Base-by-base conservation (phyloP, 2,329 filamentous ascomycete species). In the Diaporthe caulivora region DNA sequence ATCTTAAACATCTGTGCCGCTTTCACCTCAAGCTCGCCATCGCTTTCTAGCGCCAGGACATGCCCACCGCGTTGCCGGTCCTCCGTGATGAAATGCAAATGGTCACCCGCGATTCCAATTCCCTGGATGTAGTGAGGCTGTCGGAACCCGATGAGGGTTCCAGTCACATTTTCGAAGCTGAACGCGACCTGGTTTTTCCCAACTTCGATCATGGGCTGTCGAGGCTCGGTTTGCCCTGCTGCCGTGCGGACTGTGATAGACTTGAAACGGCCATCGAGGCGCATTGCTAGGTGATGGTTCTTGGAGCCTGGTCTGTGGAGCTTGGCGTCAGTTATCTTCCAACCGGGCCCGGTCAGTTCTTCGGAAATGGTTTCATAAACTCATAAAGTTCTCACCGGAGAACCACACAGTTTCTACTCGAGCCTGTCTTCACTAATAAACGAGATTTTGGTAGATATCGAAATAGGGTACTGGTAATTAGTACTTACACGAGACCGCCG, bases 21-120 rank as follows among this genome's bases (percentile, higher is more conserved):
- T 1, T 34, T 65, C 5, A 82, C 72, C 1, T 79, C 77, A 13
- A 83, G 78, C 34, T 80, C 78, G 40, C 78, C 81, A 0, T 79
- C 80, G 11, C 79, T 79, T 58, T 80, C 77, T 17, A 82, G 67
- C 5, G 73, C 78, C 72, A 83, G 69, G 26, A 83, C 76, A 54
- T 83, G 81, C 0, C 81, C 81, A 3, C 81, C 81, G 4, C 71
- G 72, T 34, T 76, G 75, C 31, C 80, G 76, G 72, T 82, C 81
- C 31, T 79, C 79, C 13, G 72, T 79, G 72, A 83, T 81, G 64
- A 82, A 82, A 55, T 83, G 81, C 47, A 83, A 51, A 40, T 83
- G 81, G 31, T 81, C 78, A 1, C 81, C 81, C 3, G 79, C 78
- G 0, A 83, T 79, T 65, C 81, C 81, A 18, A 83, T 76, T 7